Base-by-base conservation (phyloP, 2,329 filamentous ascomycete species). In the Hymenoscyphus linearis region DNA sequence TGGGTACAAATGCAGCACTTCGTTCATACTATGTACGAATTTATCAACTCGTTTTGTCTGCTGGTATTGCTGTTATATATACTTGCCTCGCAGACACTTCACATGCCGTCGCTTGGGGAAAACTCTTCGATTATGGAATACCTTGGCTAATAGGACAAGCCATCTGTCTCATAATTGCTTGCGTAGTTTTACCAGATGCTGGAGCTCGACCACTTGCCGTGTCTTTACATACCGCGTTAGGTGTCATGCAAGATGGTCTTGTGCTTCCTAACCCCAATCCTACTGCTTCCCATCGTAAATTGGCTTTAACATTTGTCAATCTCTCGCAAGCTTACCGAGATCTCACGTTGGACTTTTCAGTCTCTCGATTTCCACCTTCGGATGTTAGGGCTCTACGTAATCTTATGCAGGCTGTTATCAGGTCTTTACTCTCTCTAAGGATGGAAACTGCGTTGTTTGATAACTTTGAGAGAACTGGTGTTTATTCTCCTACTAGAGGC, bases 111-210 rank as follows among this genome's bases (percentile, higher is more conserved):
- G 70, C 74, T 5, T 85, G 82, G 82, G 60, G 65, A 26, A 83
- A 82, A 65, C 66, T 84, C 2, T 76, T 78, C 62, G 73, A 75
- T 53, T 85, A 82, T 68, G 82, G 77, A 2, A 75, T 85, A 35
- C 80, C 83, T 1, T 86, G 82, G 81, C 69, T 80, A 1, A 62
- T 83, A 7, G 83, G 83, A 0, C 81, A 85, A 67, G 80, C 75
- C 1, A 76, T 85, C 57, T 77, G 79, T 55, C 71, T 85, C 36
- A 57, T 78, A 16, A 73, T 83, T 26, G 82, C 81, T 65, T 70
- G 77, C 44, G 57, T 76, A 10, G 65, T 85, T 3, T 78, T 78
- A 62, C 83, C 83, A 2, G 82, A 85, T 68, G 79, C 81, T n/a
- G 83, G 83, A 4, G 78, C 82, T 12, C 76, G 81, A 52, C 76